Evolutionary conservation across 805 yeast species (phyloP).

Genomic region (Pichia insulana): DNA sequence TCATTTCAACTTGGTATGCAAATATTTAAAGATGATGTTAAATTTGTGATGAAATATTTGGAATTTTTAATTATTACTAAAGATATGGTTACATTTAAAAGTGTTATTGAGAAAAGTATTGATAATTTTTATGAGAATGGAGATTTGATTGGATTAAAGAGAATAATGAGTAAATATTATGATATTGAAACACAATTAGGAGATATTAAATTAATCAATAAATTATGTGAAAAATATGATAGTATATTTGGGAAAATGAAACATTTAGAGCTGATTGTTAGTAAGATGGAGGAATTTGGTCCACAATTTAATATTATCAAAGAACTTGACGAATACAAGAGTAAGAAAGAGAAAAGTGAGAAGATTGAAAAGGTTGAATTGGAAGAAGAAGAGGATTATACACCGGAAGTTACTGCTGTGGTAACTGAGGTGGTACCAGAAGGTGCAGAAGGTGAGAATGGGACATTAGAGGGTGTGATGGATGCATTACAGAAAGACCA

Average conservation of each 20-base stretch:
- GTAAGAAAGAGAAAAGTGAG: neutral
- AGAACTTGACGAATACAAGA: slow-evolving; percentile 1
- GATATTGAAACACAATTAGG: slow-evolving; percentile 63
- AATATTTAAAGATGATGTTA: slow-evolving; percentile 39
- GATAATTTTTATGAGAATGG: slow-evolving; percentile 40
- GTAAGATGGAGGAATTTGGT: neutral
- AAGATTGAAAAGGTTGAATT: neutral
- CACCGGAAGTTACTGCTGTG: too few species aligned
- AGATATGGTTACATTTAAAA: slow-evolving; percentile 65
- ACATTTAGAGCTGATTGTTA: slow-evolving; percentile 16
- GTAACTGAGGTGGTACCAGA: too few species aligned
- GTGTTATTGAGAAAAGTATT: slow-evolving; percentile 70
- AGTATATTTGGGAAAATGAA: slow-evolving; percentile 58
- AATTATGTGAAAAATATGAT: slow-evolving; percentile 57
- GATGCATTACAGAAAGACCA: too few species aligned
- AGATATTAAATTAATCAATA: slow-evolving; percentile 55
- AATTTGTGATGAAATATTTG: slow-evolving; percentile 60
- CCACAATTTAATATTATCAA: slow-evolving; percentile 1
- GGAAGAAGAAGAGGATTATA: neutral
- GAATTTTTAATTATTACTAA: slow-evolving; percentile 60
- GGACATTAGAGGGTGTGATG: too few species aligned
- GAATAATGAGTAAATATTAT: slow-evolving; percentile 50
- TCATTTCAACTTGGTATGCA: slow-evolving; percentile 76
- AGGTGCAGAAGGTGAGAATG: neutral
- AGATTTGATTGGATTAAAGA: slow-evolving; percentile 28